Evolutionary conservation across 306 rosid genomes (phyloP), one percentile per base, ranked within the genome.

Genomic region (Boehmeria nivea): DNA sequence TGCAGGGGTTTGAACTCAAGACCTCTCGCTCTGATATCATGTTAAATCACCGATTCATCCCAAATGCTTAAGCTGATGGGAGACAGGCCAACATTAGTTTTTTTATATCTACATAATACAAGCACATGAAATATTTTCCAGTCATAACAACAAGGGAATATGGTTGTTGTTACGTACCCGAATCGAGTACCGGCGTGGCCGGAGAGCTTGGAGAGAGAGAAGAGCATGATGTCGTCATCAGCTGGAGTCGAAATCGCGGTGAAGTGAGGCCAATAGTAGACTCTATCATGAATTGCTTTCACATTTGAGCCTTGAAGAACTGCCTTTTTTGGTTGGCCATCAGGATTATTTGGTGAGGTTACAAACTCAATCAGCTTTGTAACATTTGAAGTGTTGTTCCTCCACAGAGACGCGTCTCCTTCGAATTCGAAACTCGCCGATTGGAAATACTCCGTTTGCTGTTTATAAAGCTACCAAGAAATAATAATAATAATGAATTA

Each of bases 321-420:
- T 33, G 54, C 72, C 25, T 58, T 17, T 0, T 21, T 78, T 47
- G 70, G 62, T 52, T 68, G 39, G 8, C 85, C 89, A 27, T 82
- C 89, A 2, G 89, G 89, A 68, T 78, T 82, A 51, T 67, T 82
- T 28, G 89, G 89, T 54, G 89, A 76, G 22, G 85, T 76, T 9
- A 82, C 89, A 13, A 82, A 70, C 67, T 78, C 89, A 22, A 82
- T 68, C 6, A 78, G 55, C 15, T 19, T 69, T 8, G 19, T 20
- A 0, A 12, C 25, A 39, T 60, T 33, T 13, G 80, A 27, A 31
- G 8, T 31, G 54, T 65, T 76, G 54, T 65, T 76, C 37, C 16
- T 51, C 74, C 83, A 58, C 2, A 22, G 49, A 1, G 71, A 72
- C 20, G 69, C 69, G 8, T 78, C 82, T 36, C 82, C 84, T 51